These are phyloP conservation scores for Brassica incana DNA, from an alignment of 345 rosid species.

Conservation along the genomic window DNA sequence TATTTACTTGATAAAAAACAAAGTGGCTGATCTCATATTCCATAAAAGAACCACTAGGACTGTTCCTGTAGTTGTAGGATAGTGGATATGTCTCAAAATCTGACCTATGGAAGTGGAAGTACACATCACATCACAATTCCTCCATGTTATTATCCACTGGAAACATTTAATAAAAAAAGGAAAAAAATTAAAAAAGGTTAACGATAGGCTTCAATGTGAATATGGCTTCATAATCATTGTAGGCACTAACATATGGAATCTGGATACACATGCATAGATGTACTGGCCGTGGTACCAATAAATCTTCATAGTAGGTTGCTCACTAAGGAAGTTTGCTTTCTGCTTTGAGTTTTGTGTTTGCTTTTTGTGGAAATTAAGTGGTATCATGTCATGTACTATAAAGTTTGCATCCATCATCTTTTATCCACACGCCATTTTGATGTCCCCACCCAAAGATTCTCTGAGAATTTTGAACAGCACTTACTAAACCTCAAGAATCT, in stretches of 20 bases:
- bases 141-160: constrained; percentile 10
- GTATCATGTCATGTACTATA: constrained; percentile 30
- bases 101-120: constrained; percentile 22
- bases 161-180: neutral
- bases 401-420: constrained; percentile 37
- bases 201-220: constrained; percentile 10
- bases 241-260: constrained; percentile 24
- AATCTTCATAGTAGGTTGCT: constrained; percentile 10
- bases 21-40: constrained; percentile 30
- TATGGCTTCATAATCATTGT: constrained; percentile 25
- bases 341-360: neutral
- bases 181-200: neutral
- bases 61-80: constrained; percentile 27
- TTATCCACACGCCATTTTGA: constrained; percentile 34
- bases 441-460: constrained; percentile 39
- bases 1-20: constrained; percentile 5
- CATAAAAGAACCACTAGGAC: constrained; percentile 30
- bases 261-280: constrained; percentile 15
- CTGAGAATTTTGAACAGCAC: constrained; percentile 25
- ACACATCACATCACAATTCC: constrained; percentile 30
- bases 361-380: constrained; percentile 15
- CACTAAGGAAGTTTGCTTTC: constrained; percentile 23
- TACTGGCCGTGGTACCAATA: constrained; percentile 41
- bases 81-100: constrained; percentile 24
- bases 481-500: constrained; percentile 36